phyloP scores from a whole-genome alignment of 225 moss, liverwort and hornwort species.

The Pseudisothecium myosuroides region DNA sequence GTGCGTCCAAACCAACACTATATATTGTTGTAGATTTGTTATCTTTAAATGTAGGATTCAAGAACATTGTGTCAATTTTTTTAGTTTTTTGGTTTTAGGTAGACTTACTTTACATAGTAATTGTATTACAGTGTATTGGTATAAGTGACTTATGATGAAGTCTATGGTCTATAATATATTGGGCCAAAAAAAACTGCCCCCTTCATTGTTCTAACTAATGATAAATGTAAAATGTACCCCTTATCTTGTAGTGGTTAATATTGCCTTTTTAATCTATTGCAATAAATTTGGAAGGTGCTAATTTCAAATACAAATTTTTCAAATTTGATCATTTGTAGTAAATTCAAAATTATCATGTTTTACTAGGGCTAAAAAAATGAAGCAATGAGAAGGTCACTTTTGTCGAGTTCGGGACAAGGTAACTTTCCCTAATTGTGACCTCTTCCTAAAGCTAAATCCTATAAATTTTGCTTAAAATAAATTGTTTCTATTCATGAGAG shows the following conservation, averaged over 20 bases:
- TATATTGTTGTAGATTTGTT: too few relatives aligned
- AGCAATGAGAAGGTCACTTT: not conserved
- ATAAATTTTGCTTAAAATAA: not conserved
- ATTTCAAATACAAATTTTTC: not conserved
- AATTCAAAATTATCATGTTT: not conserved
- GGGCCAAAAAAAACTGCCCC: accelerated
- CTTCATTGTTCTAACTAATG: not conserved
- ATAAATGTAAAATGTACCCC: not conserved
- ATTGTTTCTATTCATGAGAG: accelerated
- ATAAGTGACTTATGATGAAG: not conserved
- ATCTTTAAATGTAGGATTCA: not conserved
- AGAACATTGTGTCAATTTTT: not conserved
- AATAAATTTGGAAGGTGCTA: not conserved
- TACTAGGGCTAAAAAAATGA: not conserved
- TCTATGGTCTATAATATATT: not conserved
- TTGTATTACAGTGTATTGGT: not conserved
- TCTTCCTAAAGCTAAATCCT: not conserved
- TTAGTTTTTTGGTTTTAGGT: not conserved
- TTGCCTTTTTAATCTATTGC: not conserved
- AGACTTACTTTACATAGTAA: not conserved
- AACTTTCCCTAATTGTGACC: too few relatives aligned
- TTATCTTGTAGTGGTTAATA: not conserved
- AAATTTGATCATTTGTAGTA: accelerated
- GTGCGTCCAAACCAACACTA: not conserved
- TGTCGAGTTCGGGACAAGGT: accelerated